Evolutionary conservation across 2,329 filamentous ascomycete genomes (phyloP).

Genomic region (Xylariaceae sp.): DNA sequence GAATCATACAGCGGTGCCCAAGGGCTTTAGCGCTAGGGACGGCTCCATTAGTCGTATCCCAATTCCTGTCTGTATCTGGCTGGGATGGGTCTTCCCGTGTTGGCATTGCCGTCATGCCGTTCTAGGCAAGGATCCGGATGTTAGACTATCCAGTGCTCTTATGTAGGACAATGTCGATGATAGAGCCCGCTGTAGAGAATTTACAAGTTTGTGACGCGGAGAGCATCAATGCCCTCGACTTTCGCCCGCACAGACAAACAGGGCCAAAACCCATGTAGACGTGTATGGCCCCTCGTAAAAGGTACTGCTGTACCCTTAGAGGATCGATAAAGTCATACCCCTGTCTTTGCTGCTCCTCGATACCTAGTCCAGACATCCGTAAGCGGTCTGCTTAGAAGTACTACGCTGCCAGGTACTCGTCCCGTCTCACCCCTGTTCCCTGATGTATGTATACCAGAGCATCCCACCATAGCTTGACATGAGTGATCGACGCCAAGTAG

Average conservation of each 20-base stretch:
- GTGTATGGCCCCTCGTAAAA: conserved; percentile 21
- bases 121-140: conserved; percentile 28
- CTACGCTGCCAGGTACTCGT: conserved; percentile 36
- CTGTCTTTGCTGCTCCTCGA: conserved; percentile 28
- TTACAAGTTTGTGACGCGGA: conserved; percentile 22
- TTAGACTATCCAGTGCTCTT: conserved; percentile 17
- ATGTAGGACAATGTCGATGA: conserved; percentile 11
- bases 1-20: background rate
- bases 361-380: conserved; percentile 36
- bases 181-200: conserved; percentile 7
- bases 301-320: conserved; percentile 19
- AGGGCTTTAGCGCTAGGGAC: conserved; percentile 23
- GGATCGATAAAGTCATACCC: conserved; percentile 38
- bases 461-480: conserved; percentile 37
- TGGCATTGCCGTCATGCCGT: conserved; percentile 32
- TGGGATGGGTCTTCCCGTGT: conserved; percentile 30
- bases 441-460: conserved; percentile 37
- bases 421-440: conserved; percentile 36
- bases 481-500: conserved; percentile 38
- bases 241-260: conserved; percentile 29
- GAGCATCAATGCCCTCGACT: conserved; percentile 30
- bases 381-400: conserved; percentile 38
- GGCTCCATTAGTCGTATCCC: conserved; percentile 28
- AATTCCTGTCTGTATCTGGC: conserved; percentile 24
- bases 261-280: conserved; percentile 17